Conservation (phyloP, 331 rosid genomes). For the Acacia concinna region DNA sequence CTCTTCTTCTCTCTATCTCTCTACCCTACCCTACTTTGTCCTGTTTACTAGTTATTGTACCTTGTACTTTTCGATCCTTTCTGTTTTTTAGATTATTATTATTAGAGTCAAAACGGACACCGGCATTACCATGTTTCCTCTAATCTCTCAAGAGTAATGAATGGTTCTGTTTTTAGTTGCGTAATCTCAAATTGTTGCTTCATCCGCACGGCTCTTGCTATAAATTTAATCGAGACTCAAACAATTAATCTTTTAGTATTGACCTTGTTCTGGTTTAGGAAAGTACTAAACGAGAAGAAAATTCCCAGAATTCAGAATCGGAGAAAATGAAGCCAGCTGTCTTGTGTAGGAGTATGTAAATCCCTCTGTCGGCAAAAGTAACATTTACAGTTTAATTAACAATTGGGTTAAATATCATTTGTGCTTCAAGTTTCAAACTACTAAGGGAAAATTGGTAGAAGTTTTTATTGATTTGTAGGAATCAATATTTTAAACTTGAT, state of each 20-base stretch:
- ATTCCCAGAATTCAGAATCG: background rate
- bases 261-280: slow-evolving; percentile 13
- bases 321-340: background rate
- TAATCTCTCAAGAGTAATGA: slow-evolving; percentile 1
- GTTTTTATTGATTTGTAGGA: too few species aligned
- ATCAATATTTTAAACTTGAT: too few species aligned
- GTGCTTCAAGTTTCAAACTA: too few species aligned
- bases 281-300: slow-evolving; percentile 19
- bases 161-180: slow-evolving; percentile 37
- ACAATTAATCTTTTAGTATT: too few species aligned
- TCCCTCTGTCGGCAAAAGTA: background rate
- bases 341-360: background rate
- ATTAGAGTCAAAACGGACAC: slow-evolving; percentile 17
- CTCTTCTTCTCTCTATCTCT: background rate
- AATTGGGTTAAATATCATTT: too few species aligned
- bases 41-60: slow-evolving; percentile 16
- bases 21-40: background rate
- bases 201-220: background rate
- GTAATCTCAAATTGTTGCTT: slow-evolving; percentile 25
- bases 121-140: slow-evolving; percentile 41
- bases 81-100: background rate
- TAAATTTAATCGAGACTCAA: background rate
- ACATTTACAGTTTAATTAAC: background rate
- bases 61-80: slow-evolving; percentile 14
- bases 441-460: too few species aligned